A percentile compares a stretch with the other conserved stretches of the same genome.
phyloP scores from a whole-genome alignment of 768 basidiomycete genomes.

The Xerocomellus amylosporus region DNA sequence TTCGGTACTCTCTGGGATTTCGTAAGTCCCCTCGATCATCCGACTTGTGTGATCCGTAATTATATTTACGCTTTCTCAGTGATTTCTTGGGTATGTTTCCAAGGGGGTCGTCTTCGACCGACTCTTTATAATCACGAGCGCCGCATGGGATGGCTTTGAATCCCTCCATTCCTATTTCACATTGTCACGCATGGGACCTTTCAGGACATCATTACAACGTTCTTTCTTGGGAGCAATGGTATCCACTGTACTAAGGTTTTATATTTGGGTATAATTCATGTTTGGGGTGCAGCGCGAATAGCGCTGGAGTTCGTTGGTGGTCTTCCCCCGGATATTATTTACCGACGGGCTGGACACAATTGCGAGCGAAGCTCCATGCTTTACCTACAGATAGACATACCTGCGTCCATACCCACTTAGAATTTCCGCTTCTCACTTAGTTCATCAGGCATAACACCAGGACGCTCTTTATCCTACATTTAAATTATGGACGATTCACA shows the following conservation, averaged over 20 bases:
- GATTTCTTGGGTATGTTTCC: slow-evolving; percentile 9
- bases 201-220: background rate
- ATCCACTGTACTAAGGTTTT: slow-evolving; percentile 3
- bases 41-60: background rate
- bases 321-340: slow-evolving; percentile 6
- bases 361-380: too few species aligned
- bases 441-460: background rate
- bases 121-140: background rate
- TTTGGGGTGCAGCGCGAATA: slow-evolving; percentile 3
- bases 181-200: slow-evolving; percentile 6
- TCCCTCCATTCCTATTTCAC: background rate
- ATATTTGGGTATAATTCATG: background rate
- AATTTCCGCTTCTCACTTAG: background rate
- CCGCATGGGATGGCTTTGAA: slow-evolving; percentile 4
- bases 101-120: background rate
- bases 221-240: slow-evolving; percentile 3
- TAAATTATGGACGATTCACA: background rate
- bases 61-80: slow-evolving; percentile 18
- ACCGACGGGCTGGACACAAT: background rate
- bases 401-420: background rate
- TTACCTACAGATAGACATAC: background rate
- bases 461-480: background rate
- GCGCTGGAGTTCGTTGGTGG: slow-evolving; percentile 8
- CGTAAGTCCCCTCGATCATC: slow-evolving; percentile 28
- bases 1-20: slow-evolving; percentile 76